phyloP scores from a whole-genome alignment of 139 green algal species.

The Picochlorum sp. region DNA sequence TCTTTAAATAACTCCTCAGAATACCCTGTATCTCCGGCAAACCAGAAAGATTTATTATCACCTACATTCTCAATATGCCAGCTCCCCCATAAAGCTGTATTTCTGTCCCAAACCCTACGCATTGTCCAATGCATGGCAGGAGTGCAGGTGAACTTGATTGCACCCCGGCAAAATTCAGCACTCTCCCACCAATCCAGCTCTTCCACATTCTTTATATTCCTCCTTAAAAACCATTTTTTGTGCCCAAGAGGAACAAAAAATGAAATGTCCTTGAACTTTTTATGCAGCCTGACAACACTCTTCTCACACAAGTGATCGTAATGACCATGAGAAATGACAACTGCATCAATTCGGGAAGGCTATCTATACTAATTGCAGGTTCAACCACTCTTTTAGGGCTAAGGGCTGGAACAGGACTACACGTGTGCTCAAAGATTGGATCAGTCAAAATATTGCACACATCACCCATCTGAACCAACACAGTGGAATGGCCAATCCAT shows the following conservation, averaged over 20 bases:
- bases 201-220: conserved; percentile 42
- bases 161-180: background rate
- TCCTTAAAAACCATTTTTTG: conserved; percentile 41
- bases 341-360: conserved; percentile 53
- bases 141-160: conserved; percentile 27
- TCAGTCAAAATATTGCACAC: conserved; percentile 61
- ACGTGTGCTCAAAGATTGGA: conserved; percentile 54
- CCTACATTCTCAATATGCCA: conserved; percentile 30
- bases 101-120: conserved; percentile 31
- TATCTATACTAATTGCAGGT: conserved; percentile 20
- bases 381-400: conserved; percentile 42
- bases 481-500: conserved; percentile 61
- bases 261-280: conserved; percentile 25
- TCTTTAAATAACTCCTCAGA: conserved; percentile 48
- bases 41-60: conserved; percentile 45
- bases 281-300: conserved; percentile 39
- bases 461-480: conserved; percentile 58
- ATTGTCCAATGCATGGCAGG: conserved; percentile 59
- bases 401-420: conserved; percentile 26
- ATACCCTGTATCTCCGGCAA: conserved; percentile 72
- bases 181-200: conserved; percentile 72
- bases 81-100: conserved; percentile 56
- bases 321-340: conserved; percentile 62
- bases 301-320: conserved; percentile 57
- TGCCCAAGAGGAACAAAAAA: conserved; percentile 65